Conservation (phyloP, 2,329 filamentous ascomycete species). For the Mycosphaerella sp. region DNA sequence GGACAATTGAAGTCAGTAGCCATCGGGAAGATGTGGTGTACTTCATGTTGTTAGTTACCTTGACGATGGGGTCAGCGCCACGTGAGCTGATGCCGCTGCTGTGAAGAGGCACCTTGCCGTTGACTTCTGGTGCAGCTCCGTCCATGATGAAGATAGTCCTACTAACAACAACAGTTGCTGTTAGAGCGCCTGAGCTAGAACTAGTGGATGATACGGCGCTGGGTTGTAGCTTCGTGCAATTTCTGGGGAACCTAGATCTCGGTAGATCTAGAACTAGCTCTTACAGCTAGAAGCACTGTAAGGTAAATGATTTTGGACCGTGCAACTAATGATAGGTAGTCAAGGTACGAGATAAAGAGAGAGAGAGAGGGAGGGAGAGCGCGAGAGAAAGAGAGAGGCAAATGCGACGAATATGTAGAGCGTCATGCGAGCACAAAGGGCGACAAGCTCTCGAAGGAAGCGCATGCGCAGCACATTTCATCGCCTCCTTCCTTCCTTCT, state of each 20-base stretch:
- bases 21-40: background rate
- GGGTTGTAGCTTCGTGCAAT: background rate
- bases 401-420: constrained; percentile 8
- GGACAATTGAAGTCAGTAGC: background rate
- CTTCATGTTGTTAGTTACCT: constrained; percentile 20
- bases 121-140: constrained; percentile 16
- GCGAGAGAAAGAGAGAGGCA: background rate
- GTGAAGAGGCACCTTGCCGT: constrained; percentile 37
- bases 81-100: constrained; percentile 22
- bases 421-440: constrained; percentile 5
- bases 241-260: background rate
- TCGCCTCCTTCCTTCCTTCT: constrained; percentile 14
- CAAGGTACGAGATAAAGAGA: no score
- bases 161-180: no score
- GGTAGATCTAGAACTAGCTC: background rate
- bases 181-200: no score
- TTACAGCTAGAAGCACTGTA: no score
- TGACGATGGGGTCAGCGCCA: constrained; percentile 35
- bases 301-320: no score
- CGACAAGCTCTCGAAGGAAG: constrained; percentile 5
- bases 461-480: constrained; percentile 11
- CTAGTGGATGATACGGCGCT: no score
- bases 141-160: constrained; percentile 12
- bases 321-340: no score
- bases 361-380: no score